phyloP scores from a whole-genome alignment of 495 filamentous ascomycete species.

The Patellaria atrata region DNA sequence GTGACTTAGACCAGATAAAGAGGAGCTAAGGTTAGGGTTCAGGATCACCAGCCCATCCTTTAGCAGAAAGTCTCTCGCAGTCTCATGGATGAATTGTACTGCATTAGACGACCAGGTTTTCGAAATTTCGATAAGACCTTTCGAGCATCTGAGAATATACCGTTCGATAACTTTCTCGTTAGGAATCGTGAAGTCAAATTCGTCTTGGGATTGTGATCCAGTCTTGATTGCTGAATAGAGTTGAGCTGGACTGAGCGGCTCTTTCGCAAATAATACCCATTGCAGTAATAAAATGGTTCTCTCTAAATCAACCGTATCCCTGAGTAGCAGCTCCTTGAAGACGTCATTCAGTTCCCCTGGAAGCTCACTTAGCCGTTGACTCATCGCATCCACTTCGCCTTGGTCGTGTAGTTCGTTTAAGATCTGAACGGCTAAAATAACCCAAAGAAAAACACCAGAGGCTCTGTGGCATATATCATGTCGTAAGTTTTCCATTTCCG shows the following conservation, averaged over 20 bases:
- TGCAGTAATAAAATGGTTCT: conserved; percentile 7
- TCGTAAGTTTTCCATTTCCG: conserved; percentile 5
- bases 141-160: conserved; percentile 9
- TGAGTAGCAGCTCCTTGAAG: conserved; percentile 6
- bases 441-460: conserved; percentile 15
- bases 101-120: conserved; percentile 1
- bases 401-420: conserved; percentile 12
- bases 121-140: conserved; percentile 6
- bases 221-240: conserved; percentile 10
- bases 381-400: conserved; percentile 6
- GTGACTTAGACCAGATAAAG: conserved; percentile 8
- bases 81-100: conserved; percentile 18
- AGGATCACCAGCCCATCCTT: conserved; percentile 6
- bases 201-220: too few relatives aligned
- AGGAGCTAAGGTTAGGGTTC: conserved; percentile 3
- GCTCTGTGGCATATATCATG: conserved; percentile 10
- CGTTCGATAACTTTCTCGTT: conserved; percentile 3
- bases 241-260: conserved; percentile 7
- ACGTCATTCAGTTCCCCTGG: conserved; percentile 12
- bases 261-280: conserved; percentile 11
- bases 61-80: conserved; percentile 14
- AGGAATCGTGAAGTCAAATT: background rate
- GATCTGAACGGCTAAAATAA: conserved; percentile 12
- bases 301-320: conserved; percentile 3
- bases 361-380: conserved; percentile 8